Conservation (phyloP, 805 yeast species). For the Lipomyces spencermartinsiae region DNA sequence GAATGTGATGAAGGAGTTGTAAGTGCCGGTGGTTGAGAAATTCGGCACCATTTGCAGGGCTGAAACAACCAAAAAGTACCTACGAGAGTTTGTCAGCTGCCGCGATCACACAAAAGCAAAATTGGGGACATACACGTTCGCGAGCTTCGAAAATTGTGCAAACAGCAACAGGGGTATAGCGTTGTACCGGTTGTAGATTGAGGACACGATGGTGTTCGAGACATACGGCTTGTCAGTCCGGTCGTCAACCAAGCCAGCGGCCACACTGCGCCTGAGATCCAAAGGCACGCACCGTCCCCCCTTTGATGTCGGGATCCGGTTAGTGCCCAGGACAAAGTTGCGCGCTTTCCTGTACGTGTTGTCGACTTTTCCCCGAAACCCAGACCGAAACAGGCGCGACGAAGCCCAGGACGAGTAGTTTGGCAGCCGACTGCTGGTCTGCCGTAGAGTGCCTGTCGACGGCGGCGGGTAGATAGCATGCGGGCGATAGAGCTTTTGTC, state of each 20-base stretch:
- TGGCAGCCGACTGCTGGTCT: slow-evolving; percentile 29
- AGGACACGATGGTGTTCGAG: slow-evolving; percentile 77
- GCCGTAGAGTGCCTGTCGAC: neutral
- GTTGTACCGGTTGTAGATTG: slow-evolving; percentile 79
- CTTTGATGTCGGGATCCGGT: slow-evolving; percentile 55
- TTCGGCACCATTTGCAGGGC: slow-evolving; percentile 94
- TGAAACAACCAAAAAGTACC: slow-evolving; percentile 84
- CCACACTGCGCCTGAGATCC: slow-evolving; percentile 42
- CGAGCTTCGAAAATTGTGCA: slow-evolving; percentile 92
- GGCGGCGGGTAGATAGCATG: neutral
- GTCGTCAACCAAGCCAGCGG: slow-evolving; percentile 63
- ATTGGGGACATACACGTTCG: slow-evolving; percentile 60
- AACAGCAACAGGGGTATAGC: slow-evolving; percentile 87
- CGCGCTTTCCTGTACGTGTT: slow-evolving; percentile 20
- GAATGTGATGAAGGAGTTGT: slow-evolving; percentile 90
- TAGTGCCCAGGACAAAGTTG: slow-evolving; percentile 43
- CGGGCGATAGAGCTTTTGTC: slow-evolving; percentile 11
- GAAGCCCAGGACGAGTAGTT: slow-evolving; percentile 43
- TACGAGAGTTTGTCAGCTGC: slow-evolving; percentile 5
- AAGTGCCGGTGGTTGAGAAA: slow-evolving; percentile 97
- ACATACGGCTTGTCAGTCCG: slow-evolving; percentile 66
- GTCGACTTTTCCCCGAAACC: slow-evolving; percentile 21
- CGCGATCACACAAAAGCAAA: neutral
- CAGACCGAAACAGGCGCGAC: slow-evolving; percentile 20
- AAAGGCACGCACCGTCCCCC: slow-evolving; percentile 82